These are phyloP conservation scores for Penicillium paxilli DNA, from an alignment of 495 filamentous ascomycete species.

Conservation along the genomic window DNA sequence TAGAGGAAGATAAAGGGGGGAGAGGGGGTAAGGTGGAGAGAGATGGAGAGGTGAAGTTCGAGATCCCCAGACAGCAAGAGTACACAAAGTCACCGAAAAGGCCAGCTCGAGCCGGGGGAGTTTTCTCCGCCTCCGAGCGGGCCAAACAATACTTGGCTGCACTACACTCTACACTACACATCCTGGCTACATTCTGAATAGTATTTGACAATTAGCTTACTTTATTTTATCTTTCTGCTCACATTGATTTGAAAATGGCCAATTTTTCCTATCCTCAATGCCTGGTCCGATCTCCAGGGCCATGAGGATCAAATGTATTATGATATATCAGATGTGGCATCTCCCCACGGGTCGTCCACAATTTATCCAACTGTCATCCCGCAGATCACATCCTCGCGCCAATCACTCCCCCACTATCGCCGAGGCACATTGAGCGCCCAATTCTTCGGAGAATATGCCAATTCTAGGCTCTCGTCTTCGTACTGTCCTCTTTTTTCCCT, in stretches of 20 bases:
- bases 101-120: slow-evolving; percentile 34
- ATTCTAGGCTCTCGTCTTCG: neutral
- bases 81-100: slow-evolving; percentile 32
- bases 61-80: slow-evolving; percentile 30
- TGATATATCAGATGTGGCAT: neutral
- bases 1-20: slow-evolving; percentile 13
- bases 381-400: neutral
- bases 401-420: neutral
- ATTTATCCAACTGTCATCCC: neutral
- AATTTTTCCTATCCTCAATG: neutral
- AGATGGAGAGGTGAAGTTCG: slow-evolving; percentile 21
- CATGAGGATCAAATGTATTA: too few species aligned
- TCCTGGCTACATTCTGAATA: too few species aligned
- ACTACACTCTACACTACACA: too few species aligned
- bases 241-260: neutral
- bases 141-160: too few species aligned
- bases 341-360: neutral
- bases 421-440: neutral
- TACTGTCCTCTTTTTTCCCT: neutral
- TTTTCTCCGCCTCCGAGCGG: slow-evolving; percentile 31
- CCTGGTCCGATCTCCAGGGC: neutral
- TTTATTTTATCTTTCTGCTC: neutral
- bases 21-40: slow-evolving; percentile 6
- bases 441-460: neutral
- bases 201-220: too few species aligned